Evolutionary conservation across 129 eudicot species (phyloP), one percentile per base, ranked within the genome.

Genomic region (Centella asiatica): DNA sequence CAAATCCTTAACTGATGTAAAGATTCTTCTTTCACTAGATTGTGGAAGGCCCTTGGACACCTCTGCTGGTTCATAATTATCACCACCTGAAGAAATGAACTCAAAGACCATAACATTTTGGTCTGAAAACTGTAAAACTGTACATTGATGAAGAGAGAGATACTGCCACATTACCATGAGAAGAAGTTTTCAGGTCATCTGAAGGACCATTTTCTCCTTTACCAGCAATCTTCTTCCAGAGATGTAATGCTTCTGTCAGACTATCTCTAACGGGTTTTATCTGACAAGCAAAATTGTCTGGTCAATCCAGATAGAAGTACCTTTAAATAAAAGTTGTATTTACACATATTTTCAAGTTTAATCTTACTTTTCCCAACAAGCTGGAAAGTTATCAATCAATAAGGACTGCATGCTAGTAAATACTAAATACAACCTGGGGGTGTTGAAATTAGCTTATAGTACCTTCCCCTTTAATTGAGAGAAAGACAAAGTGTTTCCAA

Each of bases 251-350:
- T 71, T 92, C 99, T 20, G 69, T 68, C 64, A 92, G 73, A 71
- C 96, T 85, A 62, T 92, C 99, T 80, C 99, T 84, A 64, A 83
- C 99, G 2, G 99, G 96, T 67, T 92, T 92, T 62, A 92, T 82
- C 99, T 92, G 80, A 48, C 6, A 78, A 48, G 23, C 64, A 15
- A 69, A 57, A 42, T 47, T 14, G 24, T 15, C 19, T 22, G 36
- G n/a, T 51, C 46, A 49, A 26, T 25, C 31, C 7, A 26, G 17
- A 55, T 27, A 27, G 8, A 27, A 15, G 19, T 45, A 45, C 51
- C 51, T 7, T 5, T 45, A 45, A 6, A 29, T 18, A 10, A 59
- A 9, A n/a, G 4, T 20, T 14, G 22, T 9, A 29, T 11, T 7
- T 33, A 58, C 28, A 10, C 9, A 23, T 58, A 51, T 2, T 2